Evolutionary conservation across 192 early-diverging fungal species (phyloP), one percentile per base, ranked within the genome.

Genomic region (Backusella luteola): DNA sequence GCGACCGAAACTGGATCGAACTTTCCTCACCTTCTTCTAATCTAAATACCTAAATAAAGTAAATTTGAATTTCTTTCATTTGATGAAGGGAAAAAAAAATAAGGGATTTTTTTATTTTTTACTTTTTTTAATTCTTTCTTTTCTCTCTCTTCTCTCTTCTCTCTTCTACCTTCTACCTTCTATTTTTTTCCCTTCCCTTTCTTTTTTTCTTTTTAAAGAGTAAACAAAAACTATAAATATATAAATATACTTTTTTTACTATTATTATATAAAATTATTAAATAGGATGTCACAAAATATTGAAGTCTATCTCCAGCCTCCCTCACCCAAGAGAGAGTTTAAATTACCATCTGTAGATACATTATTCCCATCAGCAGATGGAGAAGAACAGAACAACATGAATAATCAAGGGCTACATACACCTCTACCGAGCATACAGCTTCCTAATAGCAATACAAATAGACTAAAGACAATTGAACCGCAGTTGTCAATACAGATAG

Each of bases 41-140:
- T 69, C 36, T 36, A 69, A 69, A 69, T 69, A 69, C 67, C 67
- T 69, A 69, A 69, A 69, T 38, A 69, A 38, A 69, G 67, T 69
- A 69, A 69, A 69, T 69, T 41, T 69, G 67, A 23, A 29, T 59
- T 59, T 59, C 23, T 29, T 63, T 63, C 23, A 29, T 63, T 63
- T 63, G 56, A 63, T 63, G 56, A 63, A 56, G 21, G 19, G 9
- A 56, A 8, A 56, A 56, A 56, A 56, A 56, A 63, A 63, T 63
- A 63, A 63, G 56, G 21, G 56, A 63, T 63, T 56, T 23, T 21
- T 63, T 63, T 63, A 63, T 63, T 69, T 69, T 68, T 41, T 12
- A 12, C 1, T 69, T 21, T 21, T 41, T 38, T 39, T 38, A 11
- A 21, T 14, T 17, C 67, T 21, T 41, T 23, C 17, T 41, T 38